These are phyloP conservation scores for Penicillium lividum DNA, from an alignment of 495 filamentous ascomycete genomes.

Conservation along the genomic window DNA sequence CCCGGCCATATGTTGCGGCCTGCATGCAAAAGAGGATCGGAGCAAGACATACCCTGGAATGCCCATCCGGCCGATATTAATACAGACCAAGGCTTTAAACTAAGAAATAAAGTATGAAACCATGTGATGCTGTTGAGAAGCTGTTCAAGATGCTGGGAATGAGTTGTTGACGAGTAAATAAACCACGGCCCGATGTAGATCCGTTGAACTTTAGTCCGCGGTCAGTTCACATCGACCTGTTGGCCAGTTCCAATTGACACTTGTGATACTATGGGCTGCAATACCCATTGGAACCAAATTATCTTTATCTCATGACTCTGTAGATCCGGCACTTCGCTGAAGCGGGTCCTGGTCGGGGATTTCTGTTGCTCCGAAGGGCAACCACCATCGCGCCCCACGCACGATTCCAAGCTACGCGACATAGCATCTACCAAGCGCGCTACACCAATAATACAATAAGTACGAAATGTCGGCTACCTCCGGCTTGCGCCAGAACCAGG, in stretches of 20 bases:
- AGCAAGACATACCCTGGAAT: conserved; percentile 46
- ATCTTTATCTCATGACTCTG: conserved; percentile 15
- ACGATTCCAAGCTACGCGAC: conserved; percentile 11
- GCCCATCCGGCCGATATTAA: conserved; percentile 32
- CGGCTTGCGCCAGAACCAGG: conserved; percentile 36
- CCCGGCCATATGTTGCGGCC: conserved; percentile 6
- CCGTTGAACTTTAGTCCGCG: conserved; percentile 22
- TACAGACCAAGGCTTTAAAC: background rate
- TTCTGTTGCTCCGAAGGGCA: conserved; percentile 22
- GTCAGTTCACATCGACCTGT: background rate
- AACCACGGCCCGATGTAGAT: conserved; percentile 48
- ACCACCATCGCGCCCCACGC: conserved; percentile 7
- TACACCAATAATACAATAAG: conserved; percentile 5
- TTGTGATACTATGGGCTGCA: background rate
- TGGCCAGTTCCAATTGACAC: background rate
- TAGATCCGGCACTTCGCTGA: conserved; percentile 7
- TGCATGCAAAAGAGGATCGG: background rate
- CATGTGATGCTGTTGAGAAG: conserved; percentile 14
- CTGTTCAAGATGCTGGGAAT: conserved; percentile 10
- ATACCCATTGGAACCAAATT: background rate
- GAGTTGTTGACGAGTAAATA: conserved; percentile 37
- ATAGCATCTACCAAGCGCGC: conserved; percentile 12
- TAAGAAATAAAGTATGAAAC: background rate
- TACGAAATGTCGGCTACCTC: conserved; percentile 23
- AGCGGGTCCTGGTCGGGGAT: conserved; percentile 9